Conservation (phyloP, 2,329 filamentous ascomycete species). For the Fusarium tricinctum region DNA sequence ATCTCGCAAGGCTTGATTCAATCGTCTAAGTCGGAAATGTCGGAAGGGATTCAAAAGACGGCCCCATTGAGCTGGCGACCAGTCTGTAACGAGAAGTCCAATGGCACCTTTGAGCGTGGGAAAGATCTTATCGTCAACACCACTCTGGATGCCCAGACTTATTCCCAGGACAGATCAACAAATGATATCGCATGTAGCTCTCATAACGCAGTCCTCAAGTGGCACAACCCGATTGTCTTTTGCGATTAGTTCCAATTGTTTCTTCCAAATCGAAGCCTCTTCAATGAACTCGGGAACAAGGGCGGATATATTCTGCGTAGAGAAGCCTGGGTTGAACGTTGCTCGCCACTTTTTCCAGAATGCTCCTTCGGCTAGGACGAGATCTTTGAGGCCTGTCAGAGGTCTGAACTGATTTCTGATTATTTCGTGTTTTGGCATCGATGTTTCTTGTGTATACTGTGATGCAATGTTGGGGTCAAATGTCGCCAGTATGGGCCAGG, state of each 20-base stretch:
- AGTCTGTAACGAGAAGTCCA: conserved; percentile 6
- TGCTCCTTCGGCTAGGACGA: conserved; percentile 2
- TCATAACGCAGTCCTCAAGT: conserved; percentile 6
- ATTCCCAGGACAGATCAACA: background rate
- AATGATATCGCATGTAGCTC: conserved; percentile 18
- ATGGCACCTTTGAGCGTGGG: background rate
- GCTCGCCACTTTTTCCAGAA: conserved; percentile 18
- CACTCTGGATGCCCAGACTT: conserved; percentile 3
- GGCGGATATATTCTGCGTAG: background rate
- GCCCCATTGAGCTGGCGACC: conserved; percentile 7
- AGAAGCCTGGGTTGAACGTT: conserved; percentile 11
- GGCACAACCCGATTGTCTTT: background rate
- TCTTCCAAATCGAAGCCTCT: conserved; percentile 4
- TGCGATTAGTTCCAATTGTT: background rate
- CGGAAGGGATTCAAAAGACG: conserved; percentile 4
- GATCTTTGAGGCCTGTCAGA: background rate
- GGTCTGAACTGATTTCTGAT: conserved; percentile 1
- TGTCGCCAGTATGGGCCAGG: background rate
- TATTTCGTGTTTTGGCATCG: background rate
- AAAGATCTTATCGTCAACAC: background rate
- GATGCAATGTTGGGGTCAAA: conserved; percentile 4
- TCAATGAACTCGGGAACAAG: conserved; percentile 5
- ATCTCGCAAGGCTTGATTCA: background rate
- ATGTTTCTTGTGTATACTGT: background rate
- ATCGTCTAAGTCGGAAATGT: background rate